phyloP scores from a whole-genome alignment of 176 grass and related monocot species.

The Oryza coarctata region DNA sequence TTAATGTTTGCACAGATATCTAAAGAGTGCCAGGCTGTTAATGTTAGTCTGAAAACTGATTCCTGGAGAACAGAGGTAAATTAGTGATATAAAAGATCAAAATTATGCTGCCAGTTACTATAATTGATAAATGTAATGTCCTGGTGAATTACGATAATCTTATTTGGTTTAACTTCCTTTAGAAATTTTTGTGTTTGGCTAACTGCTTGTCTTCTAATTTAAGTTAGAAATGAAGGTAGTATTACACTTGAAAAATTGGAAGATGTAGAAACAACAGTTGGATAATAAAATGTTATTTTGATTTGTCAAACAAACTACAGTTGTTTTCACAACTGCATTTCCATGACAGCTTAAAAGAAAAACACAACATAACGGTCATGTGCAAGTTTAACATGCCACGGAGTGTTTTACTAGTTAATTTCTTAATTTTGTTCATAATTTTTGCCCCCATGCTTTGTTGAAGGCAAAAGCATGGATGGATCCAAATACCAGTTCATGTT shows the following conservation, averaged over 20 bases:
- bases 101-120: conserved; percentile 1
- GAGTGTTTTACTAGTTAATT: conserved; percentile 4
- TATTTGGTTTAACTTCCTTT: too few relatives aligned
- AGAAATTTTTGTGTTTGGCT: too few relatives aligned
- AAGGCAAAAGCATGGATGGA: conserved; percentile 13
- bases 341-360: too few relatives aligned
- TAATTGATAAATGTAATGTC: not conserved
- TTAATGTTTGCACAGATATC: conserved; percentile 63
- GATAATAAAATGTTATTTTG: too few relatives aligned
- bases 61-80: conserved; percentile 77
- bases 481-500: not conserved
- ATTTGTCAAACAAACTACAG: too few relatives aligned
- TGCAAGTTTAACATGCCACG: not conserved
- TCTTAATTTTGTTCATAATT: not conserved
- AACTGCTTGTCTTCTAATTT: too few relatives aligned
- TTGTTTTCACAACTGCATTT: too few relatives aligned
- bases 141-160: not conserved
- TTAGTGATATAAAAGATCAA: not conserved
- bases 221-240: too few relatives aligned
- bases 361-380: too few relatives aligned
- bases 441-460: conserved; percentile 20
- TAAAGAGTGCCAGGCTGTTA: conserved; percentile 80
- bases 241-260: too few relatives aligned
- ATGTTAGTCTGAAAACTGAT: conserved; percentile 83
- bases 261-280: too few relatives aligned